Conservation (phyloP, 257 asterid genomes). For the Nicotiana undulata region DNA sequence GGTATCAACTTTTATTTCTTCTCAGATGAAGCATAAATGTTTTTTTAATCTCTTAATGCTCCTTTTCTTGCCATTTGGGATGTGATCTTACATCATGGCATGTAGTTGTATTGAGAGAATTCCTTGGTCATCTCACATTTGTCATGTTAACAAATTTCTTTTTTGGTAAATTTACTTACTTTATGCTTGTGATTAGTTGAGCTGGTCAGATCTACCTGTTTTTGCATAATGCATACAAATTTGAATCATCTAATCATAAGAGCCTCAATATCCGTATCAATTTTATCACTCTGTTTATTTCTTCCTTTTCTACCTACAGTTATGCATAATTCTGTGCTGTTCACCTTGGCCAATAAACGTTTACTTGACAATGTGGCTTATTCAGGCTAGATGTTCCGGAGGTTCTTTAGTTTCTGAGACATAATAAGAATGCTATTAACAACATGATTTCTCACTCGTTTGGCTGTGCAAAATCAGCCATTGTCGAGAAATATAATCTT, state of each 20-base stretch:
- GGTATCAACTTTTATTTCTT: conserved; percentile 31
- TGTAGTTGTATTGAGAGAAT: neutral
- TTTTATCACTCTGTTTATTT: neutral
- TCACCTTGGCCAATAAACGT: neutral
- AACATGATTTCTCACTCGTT: neutral
- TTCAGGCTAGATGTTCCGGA: neutral
- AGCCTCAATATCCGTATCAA: neutral
- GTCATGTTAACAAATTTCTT: neutral
- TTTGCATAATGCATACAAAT: neutral
- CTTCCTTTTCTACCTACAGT: neutral
- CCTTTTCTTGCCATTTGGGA: neutral
- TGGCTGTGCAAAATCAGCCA: neutral
- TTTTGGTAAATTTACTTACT: neutral
- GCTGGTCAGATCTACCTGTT: neutral
- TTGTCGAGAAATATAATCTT: neutral
- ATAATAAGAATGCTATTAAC: neutral
- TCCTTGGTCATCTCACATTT: neutral
- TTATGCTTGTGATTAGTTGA: neutral
- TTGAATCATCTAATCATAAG: neutral
- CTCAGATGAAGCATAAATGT: neutral
- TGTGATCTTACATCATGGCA: neutral
- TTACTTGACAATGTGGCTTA: neutral
- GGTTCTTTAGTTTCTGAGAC: neutral
- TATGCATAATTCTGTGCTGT: neutral
- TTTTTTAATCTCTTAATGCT: conserved; percentile 7